Evolutionary conservation across 2,329 filamentous ascomycete genomes (phyloP).

Genomic region (Pestalotiopsis sp.): DNA sequence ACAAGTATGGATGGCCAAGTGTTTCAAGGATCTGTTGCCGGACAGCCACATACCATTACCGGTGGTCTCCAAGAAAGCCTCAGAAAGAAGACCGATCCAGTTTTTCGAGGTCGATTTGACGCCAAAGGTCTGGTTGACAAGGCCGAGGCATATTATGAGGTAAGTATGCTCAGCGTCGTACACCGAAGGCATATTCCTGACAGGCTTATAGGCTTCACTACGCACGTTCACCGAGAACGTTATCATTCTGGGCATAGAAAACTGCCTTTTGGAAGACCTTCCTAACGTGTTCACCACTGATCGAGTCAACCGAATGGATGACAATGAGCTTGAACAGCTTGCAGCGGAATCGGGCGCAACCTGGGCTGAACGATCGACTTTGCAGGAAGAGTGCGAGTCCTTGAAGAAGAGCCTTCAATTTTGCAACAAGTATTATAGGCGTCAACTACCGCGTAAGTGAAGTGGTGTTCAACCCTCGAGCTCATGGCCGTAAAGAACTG

Average conservation of each 20-base stretch:
- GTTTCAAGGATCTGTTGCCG: not conserved
- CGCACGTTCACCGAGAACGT: conserved; percentile 48
- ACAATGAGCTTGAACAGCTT: conserved; percentile 28
- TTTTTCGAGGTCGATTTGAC: conserved; percentile 8
- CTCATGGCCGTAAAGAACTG: no score
- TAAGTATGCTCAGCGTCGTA: not conserved
- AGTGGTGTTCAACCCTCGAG: no score
- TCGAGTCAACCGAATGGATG: conserved; percentile 34
- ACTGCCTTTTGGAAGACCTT: conserved; percentile 43
- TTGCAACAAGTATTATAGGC: not conserved
- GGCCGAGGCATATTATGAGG: conserved; percentile 13
- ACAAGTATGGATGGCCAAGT: not conserved
- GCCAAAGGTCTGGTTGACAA: conserved; percentile 13
- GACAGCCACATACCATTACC: not conserved
- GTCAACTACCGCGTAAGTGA: not conserved
- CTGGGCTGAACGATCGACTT: not conserved
- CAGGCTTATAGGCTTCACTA: conserved; percentile 36
- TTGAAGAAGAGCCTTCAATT: not conserved
- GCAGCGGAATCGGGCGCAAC: conserved; percentile 32
- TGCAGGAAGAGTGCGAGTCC: not conserved
- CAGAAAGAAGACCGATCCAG: not conserved
- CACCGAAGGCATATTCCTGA: conserved; percentile 18
- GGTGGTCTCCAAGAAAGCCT: not conserved
- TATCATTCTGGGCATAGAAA: conserved; percentile 47
- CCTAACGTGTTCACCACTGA: conserved; percentile 40